Evolutionary conservation across 768 basidiomycete genomes (phyloP), one percentile per base, ranked within the genome.

Genomic region (Nidularia pulvinata): DNA sequence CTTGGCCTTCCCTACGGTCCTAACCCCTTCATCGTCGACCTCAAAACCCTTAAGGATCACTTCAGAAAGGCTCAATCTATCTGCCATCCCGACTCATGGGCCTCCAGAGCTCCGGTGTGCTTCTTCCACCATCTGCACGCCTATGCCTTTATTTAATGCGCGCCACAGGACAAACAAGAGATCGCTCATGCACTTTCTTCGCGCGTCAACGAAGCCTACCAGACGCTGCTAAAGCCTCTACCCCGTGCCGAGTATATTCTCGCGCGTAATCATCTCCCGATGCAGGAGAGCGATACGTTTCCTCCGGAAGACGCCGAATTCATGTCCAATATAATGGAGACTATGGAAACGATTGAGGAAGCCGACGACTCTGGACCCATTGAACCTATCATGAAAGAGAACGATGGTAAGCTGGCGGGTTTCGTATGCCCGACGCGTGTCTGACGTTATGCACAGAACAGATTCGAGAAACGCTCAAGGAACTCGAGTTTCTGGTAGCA

Each of bases 61-160:
- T 95, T 93, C 65, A 73, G 89, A 34, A 72, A 79, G 46, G 82
- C 89, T 3, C 95, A 96, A 64, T 77, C 84, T 19, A 72, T 83
- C 19, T 85, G 91, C 49, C 95, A 98, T 73, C 95, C 95, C 0
- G 95, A 98, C 66, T 78, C 85, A 10, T 96, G 91, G 88, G 80
- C 85, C 34, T 80, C 83, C 33, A 79, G 82, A 62, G 84, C 84
- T 52, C 68, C 79, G 55, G 90, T 89, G 69, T 62, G 68, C 71
- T 19, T 50, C 42, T 52, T 7, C 22, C 7, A 35, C 16, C 34
- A 5, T 35, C 14, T 51, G 48, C 55, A 37, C 32, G 46, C 30
- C 33, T 61, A 32, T 35, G 36, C 25, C 25, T 56, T 57, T 49
- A 44, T 49, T 56, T 50, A 45, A 32, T 45, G 33, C 19, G 13